These are phyloP conservation scores for Venturia asperata DNA, from an alignment of 2,329 filamentous ascomycete species.

Conservation along the genomic window DNA sequence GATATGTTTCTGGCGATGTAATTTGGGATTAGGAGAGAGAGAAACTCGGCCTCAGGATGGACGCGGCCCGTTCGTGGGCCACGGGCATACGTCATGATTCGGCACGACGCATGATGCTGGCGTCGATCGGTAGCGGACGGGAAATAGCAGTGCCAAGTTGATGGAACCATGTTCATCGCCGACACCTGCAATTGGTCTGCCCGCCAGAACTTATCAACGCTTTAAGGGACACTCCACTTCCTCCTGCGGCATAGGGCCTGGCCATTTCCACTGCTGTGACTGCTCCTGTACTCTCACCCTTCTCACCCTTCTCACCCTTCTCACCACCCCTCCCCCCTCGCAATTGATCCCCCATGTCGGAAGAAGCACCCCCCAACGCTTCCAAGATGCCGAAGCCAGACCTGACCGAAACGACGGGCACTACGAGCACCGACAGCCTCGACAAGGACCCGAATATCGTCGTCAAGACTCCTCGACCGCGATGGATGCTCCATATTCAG, in stretches of 20 bases:
- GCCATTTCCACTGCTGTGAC: too few species aligned
- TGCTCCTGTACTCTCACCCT: neutral
- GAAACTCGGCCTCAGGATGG: neutral
- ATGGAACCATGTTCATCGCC: neutral
- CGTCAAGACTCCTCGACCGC: slow-evolving; percentile 30
- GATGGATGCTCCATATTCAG: slow-evolving; percentile 56
- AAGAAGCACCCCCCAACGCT: neutral
- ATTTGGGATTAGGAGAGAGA: too few species aligned
- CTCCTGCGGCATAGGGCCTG: neutral
- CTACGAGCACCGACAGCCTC: slow-evolving; percentile 5
- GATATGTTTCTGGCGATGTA: too few species aligned
- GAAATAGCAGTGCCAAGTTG: neutral
- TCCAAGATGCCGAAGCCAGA: neutral
- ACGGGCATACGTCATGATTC: neutral
- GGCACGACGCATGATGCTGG: too few species aligned
- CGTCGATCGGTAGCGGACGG: too few species aligned
- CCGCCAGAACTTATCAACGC: neutral
- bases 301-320: neutral
- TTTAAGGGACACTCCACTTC: neutral
- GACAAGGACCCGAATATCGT: neutral
- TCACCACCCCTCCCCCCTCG: neutral
- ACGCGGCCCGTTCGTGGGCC: neutral
- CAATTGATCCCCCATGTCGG: neutral
- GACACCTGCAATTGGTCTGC: neutral
- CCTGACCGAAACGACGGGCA: neutral